Evolutionary conservation across 2,329 filamentous ascomycete genomes (phyloP).

Genomic region (Neurospora crassa): DNA sequence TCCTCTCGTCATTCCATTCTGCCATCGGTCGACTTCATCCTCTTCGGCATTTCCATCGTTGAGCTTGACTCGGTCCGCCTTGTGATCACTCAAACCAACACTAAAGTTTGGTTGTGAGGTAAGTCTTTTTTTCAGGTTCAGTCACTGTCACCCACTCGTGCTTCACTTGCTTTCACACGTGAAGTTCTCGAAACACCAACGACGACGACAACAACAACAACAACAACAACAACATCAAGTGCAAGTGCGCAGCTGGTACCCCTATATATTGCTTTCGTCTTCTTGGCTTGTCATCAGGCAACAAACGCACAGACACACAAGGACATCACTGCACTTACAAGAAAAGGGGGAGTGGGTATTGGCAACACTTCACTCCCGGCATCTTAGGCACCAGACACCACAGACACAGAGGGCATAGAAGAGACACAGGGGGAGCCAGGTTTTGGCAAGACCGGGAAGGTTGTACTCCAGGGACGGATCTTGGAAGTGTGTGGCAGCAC

Average conservation of each 20-base stretch:
- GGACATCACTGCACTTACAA: not conserved
- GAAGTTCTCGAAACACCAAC: not conserved
- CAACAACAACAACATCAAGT: not conserved
- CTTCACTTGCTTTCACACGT: not conserved
- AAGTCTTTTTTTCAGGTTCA: not conserved
- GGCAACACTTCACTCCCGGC: not conserved
- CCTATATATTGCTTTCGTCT: not conserved
- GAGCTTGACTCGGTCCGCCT: not conserved
- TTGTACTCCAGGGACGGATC: not conserved
- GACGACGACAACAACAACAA: not conserved
- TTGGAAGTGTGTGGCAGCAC: not conserved
- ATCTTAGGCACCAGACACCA: not conserved
- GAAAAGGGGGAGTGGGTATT: not conserved
- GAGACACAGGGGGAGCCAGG: not conserved
- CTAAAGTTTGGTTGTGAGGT: not conserved
- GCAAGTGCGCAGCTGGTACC: not conserved
- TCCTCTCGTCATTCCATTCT: conserved; percentile 2
- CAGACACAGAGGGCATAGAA: not conserved
- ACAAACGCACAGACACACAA: not conserved
- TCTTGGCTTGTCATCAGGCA: not conserved
- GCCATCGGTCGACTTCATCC: not conserved
- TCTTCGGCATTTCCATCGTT: not conserved
- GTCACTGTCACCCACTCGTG: not conserved
- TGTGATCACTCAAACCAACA: not conserved
- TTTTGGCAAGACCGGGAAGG: not conserved